Conservation (phyloP, 164 flowering plant genomes). For the Berberis thunbergii region DNA sequence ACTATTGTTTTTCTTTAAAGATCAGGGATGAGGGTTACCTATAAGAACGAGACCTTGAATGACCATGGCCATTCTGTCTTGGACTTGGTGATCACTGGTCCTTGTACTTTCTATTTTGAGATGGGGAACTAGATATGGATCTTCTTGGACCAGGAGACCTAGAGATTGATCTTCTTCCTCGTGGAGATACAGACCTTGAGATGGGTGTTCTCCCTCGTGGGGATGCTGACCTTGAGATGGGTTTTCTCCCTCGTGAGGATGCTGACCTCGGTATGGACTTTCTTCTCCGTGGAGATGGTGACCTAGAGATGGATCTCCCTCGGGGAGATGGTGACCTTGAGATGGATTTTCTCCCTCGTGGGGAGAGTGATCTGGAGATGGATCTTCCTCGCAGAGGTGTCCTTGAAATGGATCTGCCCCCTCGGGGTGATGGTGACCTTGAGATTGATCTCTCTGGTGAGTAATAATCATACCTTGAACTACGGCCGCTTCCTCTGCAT, state of each 20-base stretch:
- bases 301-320: constrained; percentile 17
- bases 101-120: constrained; percentile 18
- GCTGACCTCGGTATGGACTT: constrained; percentile 8
- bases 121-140: constrained; percentile 4
- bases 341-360: constrained; percentile 14
- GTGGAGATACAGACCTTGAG: constrained; percentile 13
- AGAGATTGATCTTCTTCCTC: constrained; percentile 18
- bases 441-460: constrained; percentile 34
- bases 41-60: constrained; percentile 35
- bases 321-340: constrained; percentile 27
- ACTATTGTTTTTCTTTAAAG: no score
- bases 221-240: constrained; percentile 19
- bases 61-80: constrained; percentile 17
- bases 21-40: constrained; percentile 17
- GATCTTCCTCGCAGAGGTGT: constrained; percentile 16
- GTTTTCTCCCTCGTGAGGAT: constrained; percentile 9
- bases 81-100: constrained; percentile 28
- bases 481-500: constrained; percentile 31
- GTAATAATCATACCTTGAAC: constrained; percentile 26
- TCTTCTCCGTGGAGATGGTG: constrained; percentile 1
- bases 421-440: constrained; percentile 20
- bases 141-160: constrained; percentile 8
- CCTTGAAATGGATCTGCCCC: constrained; percentile 17
- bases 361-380: constrained; percentile 10
- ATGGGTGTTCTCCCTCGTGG: constrained; percentile 14